Percentiles rank a stretch among this genome's conserved stretches.
These are phyloP conservation scores for Mucor plumbeus DNA, from an alignment of 371 early-diverging fungal species.

Conservation along the genomic window DNA sequence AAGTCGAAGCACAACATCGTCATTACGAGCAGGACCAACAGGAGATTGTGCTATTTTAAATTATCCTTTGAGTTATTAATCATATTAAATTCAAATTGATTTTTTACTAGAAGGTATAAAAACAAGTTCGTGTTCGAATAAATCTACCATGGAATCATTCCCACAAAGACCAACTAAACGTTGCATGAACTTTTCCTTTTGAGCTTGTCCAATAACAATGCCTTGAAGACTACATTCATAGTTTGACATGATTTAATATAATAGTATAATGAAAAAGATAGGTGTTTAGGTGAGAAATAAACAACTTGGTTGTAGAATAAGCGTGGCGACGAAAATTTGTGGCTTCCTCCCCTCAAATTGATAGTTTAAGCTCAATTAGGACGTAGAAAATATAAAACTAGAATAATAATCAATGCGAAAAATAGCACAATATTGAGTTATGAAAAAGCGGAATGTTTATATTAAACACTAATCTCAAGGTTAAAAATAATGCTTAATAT, in stretches of 20 bases:
- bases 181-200: slow-evolving; percentile 44
- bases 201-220: slow-evolving; percentile 38
- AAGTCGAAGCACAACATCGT: slow-evolving; percentile 53
- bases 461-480: no score
- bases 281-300: no score
- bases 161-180: slow-evolving; percentile 53
- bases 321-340: no score
- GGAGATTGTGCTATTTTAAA: slow-evolving; percentile 49
- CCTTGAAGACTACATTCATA: slow-evolving; percentile 58
- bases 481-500: no score
- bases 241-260: slow-evolving; percentile 33
- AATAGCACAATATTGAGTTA: no score
- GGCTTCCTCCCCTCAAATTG: no score
- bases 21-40: slow-evolving; percentile 54
- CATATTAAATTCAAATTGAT: not conserved
- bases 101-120: slow-evolving; percentile 52
- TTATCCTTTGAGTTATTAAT: not conserved
- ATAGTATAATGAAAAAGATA: no score
- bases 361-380: no score
- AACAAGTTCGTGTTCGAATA: slow-evolving; percentile 55
- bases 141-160: slow-evolving; percentile 43
- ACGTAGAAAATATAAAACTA: no score
- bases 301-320: no score
- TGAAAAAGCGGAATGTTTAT: no score
- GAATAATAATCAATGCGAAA: no score